phyloP scores from a whole-genome alignment of 441 rosid genomes.

The Pelargonium fulgidum region DNA sequence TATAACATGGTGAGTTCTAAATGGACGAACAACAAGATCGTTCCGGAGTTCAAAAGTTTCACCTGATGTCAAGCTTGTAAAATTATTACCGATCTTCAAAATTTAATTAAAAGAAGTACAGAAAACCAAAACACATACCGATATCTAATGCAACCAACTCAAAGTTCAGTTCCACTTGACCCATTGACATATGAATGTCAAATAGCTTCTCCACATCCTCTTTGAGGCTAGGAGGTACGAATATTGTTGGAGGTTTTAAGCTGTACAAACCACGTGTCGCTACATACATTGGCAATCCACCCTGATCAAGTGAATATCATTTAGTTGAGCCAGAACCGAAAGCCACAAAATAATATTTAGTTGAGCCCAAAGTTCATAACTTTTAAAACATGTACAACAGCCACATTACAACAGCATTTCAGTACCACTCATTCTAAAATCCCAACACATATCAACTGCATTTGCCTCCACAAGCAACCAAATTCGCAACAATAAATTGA shows the following conservation, averaged over 20 bases:
- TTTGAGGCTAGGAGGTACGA: constrained; percentile 73
- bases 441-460: constrained; percentile 3
- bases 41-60: constrained; percentile 84
- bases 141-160: constrained; percentile 72
- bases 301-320: constrained; percentile 34
- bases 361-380: neutral
- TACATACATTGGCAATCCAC: constrained; percentile 85
- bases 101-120: constrained; percentile 12
- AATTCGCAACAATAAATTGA: neutral
- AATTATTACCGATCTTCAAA: constrained; percentile 12
- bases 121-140: constrained; percentile 40
- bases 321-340: neutral
- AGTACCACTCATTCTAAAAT: neutral
- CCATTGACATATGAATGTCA: constrained; percentile 21
- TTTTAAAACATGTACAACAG: neutral
- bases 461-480: neutral
- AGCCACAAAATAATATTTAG: neutral
- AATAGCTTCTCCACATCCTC: constrained; percentile 73
- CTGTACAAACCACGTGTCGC: constrained; percentile 84
- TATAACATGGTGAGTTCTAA: constrained; percentile 74
- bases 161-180: constrained; percentile 66
- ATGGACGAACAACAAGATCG: constrained; percentile 76
- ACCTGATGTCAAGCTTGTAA: constrained; percentile 41
- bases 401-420: neutral
- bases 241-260: constrained; percentile 79